phyloP scores from a whole-genome alignment of 768 basidiomycete genomes.

The Suillus subaureus region DNA sequence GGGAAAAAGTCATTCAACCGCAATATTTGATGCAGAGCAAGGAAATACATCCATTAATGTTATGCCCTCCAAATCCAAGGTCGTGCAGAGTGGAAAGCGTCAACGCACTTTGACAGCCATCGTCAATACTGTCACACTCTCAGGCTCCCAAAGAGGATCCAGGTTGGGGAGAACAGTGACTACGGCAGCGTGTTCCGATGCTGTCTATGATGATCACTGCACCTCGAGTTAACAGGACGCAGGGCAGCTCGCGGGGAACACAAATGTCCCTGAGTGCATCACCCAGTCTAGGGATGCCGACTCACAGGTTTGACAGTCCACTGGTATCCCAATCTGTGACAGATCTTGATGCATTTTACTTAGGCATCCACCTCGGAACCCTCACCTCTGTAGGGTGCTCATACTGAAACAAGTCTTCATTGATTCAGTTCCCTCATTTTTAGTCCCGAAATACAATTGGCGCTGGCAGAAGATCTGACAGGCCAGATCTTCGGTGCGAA shows the following conservation, averaged over 20 bases:
- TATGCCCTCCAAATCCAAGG: not conserved
- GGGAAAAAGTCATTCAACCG: not conserved
- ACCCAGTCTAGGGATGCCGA: not conserved
- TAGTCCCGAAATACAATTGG: not conserved
- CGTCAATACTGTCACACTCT: not conserved
- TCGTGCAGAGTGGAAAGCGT: not conserved
- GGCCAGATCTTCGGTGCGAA: not conserved
- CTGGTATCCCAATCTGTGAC: not conserved
- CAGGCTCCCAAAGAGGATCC: not conserved
- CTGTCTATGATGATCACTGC: not conserved
- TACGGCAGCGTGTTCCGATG: not conserved
- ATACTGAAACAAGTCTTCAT: not conserved
- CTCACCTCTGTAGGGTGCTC: not conserved
- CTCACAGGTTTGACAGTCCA: not conserved
- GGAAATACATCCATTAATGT: not conserved
- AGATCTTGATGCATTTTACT: not conserved
- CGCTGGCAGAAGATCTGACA: not conserved
- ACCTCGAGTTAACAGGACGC: not conserved
- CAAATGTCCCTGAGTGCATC: no score
- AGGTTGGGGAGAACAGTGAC: not conserved
- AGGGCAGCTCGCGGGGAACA: not conserved
- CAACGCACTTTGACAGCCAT: not conserved
- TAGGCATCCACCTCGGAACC: not conserved
- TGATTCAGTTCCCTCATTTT: not conserved
- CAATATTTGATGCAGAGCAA: not conserved